Conservation (phyloP, 1,139 yeast genomes). For the Pichia sp. region DNA sequence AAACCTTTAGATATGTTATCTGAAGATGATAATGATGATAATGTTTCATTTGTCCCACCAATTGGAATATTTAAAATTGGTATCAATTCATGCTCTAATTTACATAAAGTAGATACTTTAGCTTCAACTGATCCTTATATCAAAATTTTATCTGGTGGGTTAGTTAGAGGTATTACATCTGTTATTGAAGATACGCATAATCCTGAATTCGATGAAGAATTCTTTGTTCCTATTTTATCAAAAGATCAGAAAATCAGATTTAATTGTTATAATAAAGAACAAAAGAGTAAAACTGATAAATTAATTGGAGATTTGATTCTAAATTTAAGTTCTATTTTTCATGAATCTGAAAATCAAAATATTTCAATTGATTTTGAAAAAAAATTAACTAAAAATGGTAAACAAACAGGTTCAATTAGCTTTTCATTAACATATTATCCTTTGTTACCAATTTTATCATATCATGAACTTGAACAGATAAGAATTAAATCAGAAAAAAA, state of each 20-base stretch:
- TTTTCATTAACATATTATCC: constrained; percentile 37
- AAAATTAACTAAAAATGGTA: constrained; percentile 12
- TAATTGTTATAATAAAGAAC: constrained; percentile 61
- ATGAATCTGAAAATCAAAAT: constrained; percentile 10
- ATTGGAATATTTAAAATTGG: constrained; percentile 62
- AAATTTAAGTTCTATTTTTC: constrained; percentile 12
- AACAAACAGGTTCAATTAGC: constrained; percentile 41
- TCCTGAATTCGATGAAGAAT: constrained; percentile 54
- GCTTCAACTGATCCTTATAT: constrained; percentile 74
- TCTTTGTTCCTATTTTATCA: constrained; percentile 56
- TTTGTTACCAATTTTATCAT: constrained; percentile 53
- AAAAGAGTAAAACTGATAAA: constrained; percentile 55
- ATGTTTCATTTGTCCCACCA: constrained; percentile 45
- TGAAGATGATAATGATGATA: constrained; percentile 38
- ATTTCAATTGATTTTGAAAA: constrained; percentile 10
- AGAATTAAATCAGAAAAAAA: constrained; percentile 25
- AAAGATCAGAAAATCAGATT: constrained; percentile 53
- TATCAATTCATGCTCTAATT: constrained; percentile 46
- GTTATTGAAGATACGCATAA: constrained; percentile 44
- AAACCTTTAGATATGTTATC: constrained; percentile 62
- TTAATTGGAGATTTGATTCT: constrained; percentile 53
- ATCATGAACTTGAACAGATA: constrained; percentile 45
- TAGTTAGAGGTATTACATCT: constrained; percentile 48
- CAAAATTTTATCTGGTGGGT: constrained; percentile 51
- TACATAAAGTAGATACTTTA: constrained; percentile 55